phyloP scores from a whole-genome alignment of 1,284 basidiomycete species.

The Trichosporon sp. region DNA sequence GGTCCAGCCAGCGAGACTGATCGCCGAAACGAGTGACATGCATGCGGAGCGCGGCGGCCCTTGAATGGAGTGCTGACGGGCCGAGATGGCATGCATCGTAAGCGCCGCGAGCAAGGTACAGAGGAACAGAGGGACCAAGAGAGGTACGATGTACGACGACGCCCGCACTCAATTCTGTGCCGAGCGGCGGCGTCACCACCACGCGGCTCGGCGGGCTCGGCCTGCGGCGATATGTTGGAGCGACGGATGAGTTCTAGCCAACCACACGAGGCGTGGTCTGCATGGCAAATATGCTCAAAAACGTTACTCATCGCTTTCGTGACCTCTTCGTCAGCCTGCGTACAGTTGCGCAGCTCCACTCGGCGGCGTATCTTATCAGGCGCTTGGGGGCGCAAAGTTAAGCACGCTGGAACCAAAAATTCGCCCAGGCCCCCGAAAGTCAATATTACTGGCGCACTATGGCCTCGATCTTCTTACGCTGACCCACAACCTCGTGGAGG shows the following conservation, averaged over 20 bases:
- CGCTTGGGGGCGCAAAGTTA: neutral
- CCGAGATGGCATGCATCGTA: neutral
- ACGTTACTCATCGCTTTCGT: neutral
- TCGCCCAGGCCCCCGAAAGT: neutral
- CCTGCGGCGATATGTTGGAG: neutral
- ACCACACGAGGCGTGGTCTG: neutral
- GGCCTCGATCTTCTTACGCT: too few relatives aligned
- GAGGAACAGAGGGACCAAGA: too few relatives aligned
- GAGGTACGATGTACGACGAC: neutral
- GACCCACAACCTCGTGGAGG: too few relatives aligned
- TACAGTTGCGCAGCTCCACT: neutral
- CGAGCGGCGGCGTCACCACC: neutral
- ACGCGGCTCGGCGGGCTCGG: neutral
- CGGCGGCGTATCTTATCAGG: neutral
- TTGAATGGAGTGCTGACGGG: neutral
- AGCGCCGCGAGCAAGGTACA: neutral
- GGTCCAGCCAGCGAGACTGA: too few relatives aligned
- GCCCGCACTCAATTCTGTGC: neutral
- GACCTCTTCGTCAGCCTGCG: neutral
- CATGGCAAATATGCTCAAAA: neutral
- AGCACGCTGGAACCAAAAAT: neutral
- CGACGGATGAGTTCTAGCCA: neutral
- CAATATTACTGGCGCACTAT: neutral
- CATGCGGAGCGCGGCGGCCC: neutral
- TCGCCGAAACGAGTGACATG: neutral